Evolutionary conservation across 495 filamentous ascomycete species (phyloP).

Genomic region (Pseudotulostoma volvatum): DNA sequence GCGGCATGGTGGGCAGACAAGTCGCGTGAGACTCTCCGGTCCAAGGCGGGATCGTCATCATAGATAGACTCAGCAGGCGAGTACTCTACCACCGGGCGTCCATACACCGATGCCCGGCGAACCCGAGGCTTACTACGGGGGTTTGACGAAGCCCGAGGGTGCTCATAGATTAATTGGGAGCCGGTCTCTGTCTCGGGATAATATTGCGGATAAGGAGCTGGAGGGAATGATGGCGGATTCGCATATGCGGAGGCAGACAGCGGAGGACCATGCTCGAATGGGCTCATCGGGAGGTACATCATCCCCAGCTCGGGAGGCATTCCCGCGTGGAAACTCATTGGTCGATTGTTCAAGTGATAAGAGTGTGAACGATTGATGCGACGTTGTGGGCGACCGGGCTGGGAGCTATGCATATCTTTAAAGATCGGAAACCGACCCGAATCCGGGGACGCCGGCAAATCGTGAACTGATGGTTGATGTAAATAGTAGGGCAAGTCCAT

Average conservation of each 20-base stretch:
- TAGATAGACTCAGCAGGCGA: constrained; percentile 10
- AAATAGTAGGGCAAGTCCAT: constrained; percentile 17
- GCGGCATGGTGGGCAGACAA: too few relatives aligned
- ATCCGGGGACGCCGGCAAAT: constrained; percentile 15
- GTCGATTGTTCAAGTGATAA: constrained; percentile 21
- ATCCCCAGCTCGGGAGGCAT: constrained; percentile 16
- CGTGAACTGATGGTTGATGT: constrained; percentile 15
- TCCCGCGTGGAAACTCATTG: constrained; percentile 30
- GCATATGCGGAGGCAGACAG: constrained; percentile 21
- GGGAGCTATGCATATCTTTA: constrained; percentile 16
- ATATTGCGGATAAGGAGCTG: constrained; percentile 15
- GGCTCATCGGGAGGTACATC: constrained; percentile 17
- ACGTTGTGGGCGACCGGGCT: constrained; percentile 13
- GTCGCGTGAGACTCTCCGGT: too few relatives aligned
- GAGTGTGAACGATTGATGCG: constrained; percentile 18
- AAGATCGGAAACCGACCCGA: constrained; percentile 12
- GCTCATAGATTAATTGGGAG: constrained; percentile 6
- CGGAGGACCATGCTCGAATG: constrained; percentile 24
- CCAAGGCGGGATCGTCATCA: constrained; percentile 16
- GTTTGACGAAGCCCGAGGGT: constrained; percentile 17
- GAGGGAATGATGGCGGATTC: constrained; percentile 14
- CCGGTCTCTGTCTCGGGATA: constrained; percentile 14
- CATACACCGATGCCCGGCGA: constrained; percentile 22
- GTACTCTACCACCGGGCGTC: constrained; percentile 15
- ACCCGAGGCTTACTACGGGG: constrained; percentile 19